Conservation (phyloP, 805 yeast genomes). For the Metschnikowia borealis region DNA sequence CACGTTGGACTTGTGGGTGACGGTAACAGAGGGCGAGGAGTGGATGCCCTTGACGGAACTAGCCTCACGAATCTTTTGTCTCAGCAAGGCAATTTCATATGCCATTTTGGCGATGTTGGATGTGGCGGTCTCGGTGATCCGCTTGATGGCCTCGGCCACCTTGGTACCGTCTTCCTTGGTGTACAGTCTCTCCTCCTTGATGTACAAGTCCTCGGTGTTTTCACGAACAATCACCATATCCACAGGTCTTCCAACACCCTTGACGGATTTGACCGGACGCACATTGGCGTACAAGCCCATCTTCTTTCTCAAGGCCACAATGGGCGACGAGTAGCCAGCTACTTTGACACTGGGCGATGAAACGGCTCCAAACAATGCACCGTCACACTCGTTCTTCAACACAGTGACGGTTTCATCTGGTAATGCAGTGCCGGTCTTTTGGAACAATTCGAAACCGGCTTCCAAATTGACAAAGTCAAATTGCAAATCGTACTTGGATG, state of each 20-base stretch:
- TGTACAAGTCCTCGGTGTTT: conserved; percentile 95
- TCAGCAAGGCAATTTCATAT: conserved; percentile 84
- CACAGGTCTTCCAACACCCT: conserved; percentile 80
- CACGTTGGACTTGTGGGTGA: conserved; percentile 95
- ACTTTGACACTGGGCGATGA: conserved; percentile 93
- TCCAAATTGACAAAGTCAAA: conserved; percentile 85
- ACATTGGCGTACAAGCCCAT: conserved; percentile 94
- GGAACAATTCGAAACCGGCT: conserved; percentile 94
- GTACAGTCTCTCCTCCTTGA: conserved; percentile 83
- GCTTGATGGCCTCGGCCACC: conserved; percentile 96
- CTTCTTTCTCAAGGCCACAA: conserved; percentile 96
- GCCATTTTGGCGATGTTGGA: conserved; percentile 87
- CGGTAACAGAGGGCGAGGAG: conserved; percentile 66
- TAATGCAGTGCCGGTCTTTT: conserved; percentile 90
- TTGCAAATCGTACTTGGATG: conserved; percentile 66
- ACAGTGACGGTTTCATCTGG: conserved; percentile 87
- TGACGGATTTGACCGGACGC: conserved; percentile 94
- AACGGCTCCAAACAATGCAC: conserved; percentile 97
- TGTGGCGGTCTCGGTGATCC: conserved; percentile 88
- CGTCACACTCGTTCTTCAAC: conserved; percentile 81
- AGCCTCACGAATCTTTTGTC: conserved; percentile 71
- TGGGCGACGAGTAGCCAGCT: conserved; percentile 95
- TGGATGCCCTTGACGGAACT: conserved; percentile 40
- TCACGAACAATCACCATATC: conserved; percentile 98
- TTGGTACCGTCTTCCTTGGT: conserved; percentile 75